Base-by-base conservation (phyloP, 352 stramenopile species). In the Aphanomyces euteiches region DNA sequence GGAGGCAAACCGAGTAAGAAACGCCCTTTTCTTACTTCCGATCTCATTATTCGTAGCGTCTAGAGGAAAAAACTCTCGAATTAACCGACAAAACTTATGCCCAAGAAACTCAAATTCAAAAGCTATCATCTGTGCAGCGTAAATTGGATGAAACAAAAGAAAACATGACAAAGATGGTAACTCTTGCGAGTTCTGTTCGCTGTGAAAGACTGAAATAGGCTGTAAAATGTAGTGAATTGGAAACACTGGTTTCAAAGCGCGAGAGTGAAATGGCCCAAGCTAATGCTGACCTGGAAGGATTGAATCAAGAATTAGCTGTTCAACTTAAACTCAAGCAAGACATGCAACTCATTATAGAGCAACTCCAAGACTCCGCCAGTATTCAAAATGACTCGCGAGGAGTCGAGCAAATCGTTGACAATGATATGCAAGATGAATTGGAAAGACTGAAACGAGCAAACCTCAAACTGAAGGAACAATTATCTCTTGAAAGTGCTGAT, bases 81-180 rank as follows among this genome's bases (percentile, higher is more conserved):
- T 69, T 93, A 3, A 65, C 83, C 5, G 74, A 84, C 37, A 88
- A 79, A 43, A 84, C 81, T 3, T 40, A 90, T n/a, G 66, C n/a
- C 0, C 68, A 90, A 28, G 84, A 91, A 60, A 77, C 66, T 28
- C 72, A 88, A 4, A 19, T 87, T 2, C 58, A 69, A 19, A 90
- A 87, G 74, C 45, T 75, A n/a, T 56, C 74, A 8, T 69, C 72
- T 4, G 76, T 89, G 10, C 80, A 92, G 54, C 76, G 84, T 17
- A 90, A 90, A 38, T 77, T 93, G 3, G 70, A 80, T 12, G 79
- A 93, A 17, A 80, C 83, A 0, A 93, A 93, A 63, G 78, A 85
- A 36, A 56, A 75, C 2, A 90, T 89, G 58, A 90, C 85, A 28
- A 68, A 69, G 17, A 72, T 87, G 79, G 85, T 93, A 50, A 73